Evolutionary conservation across 2,329 filamentous ascomycete species (phyloP).

Genomic region (Pseudogymnoascus sp.): DNA sequence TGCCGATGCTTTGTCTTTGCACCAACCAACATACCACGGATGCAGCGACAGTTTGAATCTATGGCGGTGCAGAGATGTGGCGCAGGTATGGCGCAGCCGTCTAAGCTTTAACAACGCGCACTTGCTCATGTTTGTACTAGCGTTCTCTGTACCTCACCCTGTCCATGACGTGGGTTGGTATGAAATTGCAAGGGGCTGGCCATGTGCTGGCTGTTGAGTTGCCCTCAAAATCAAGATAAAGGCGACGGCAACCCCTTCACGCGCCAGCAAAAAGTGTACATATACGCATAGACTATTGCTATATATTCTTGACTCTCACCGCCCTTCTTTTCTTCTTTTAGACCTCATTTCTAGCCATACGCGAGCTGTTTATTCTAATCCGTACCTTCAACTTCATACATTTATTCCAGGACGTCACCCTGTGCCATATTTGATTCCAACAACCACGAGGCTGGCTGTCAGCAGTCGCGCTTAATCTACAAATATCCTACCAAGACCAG

Average conservation of each 20-base stretch:
- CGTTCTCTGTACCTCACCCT: background rate
- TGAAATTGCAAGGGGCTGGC: background rate
- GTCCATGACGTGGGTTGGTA: background rate
- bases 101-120: background rate
- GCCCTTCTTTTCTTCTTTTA: background rate
- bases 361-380: background rate
- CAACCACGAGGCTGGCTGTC: background rate
- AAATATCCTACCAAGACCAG: background rate
- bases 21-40: constrained; percentile 2
- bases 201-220: background rate
- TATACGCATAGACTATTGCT: background rate
- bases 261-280: background rate
- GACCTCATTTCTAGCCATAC: background rate
- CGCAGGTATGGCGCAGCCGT: background rate
- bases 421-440: background rate
- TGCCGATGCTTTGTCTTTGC: background rate
- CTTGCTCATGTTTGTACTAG: background rate
- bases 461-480: background rate
- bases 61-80: constrained; percentile 2
- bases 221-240: constrained; percentile 8
- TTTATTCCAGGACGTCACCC: background rate
- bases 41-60: background rate
- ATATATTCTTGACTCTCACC: background rate
- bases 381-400: background rate
- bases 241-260: background rate